A percentile compares a stretch with the other conserved stretches of the same genome.
phyloP scores from a whole-genome alignment of 345 rosid species.

The Salix dunnii region DNA sequence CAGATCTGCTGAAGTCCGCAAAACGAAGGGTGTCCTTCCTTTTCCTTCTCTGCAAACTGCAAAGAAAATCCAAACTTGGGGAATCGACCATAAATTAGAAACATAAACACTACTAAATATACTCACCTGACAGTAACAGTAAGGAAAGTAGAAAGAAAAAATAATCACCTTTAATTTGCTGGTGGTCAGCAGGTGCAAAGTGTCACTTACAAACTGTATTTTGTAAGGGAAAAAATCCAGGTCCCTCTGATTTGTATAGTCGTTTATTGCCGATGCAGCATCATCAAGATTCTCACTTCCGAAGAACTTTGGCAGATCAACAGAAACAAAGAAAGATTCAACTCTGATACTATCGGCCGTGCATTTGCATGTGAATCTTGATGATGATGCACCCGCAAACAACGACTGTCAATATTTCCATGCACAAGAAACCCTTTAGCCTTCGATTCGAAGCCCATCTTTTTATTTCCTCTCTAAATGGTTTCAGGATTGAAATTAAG shows the following conservation, averaged over 20 bases:
- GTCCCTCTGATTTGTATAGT: conserved; percentile 19
- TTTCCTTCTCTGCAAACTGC: conserved; percentile 7
- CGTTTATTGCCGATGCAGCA: conserved; percentile 96
- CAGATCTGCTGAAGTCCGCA: conserved; percentile 35
- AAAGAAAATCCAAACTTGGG: not conserved
- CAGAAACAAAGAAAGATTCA: not conserved
- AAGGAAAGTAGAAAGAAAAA: not conserved
- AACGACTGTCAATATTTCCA: conserved; percentile 48
- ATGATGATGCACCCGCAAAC: conserved; percentile 84
- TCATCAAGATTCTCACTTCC: conserved; percentile 98
- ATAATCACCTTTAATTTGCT: not conserved
- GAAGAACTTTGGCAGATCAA: conserved; percentile 21
- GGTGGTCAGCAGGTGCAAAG: not conserved
- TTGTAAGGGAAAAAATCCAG: not conserved
- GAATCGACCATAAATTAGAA: not conserved
- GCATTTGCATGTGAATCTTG: conserved; percentile 87
- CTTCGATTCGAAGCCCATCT: not conserved
- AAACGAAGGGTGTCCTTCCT: not conserved
- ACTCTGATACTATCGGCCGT: conserved; percentile 12
- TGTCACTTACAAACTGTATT: not conserved
- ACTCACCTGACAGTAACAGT: conserved; percentile 34
- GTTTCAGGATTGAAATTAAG: not conserved
- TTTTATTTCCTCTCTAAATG: not conserved
- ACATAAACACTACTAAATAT: not conserved
- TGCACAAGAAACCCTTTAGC: conserved; percentile 9